phyloP scores from a whole-genome alignment of 2,329 filamentous ascomycete genomes.

The Calonectria pseudoturangicola region DNA sequence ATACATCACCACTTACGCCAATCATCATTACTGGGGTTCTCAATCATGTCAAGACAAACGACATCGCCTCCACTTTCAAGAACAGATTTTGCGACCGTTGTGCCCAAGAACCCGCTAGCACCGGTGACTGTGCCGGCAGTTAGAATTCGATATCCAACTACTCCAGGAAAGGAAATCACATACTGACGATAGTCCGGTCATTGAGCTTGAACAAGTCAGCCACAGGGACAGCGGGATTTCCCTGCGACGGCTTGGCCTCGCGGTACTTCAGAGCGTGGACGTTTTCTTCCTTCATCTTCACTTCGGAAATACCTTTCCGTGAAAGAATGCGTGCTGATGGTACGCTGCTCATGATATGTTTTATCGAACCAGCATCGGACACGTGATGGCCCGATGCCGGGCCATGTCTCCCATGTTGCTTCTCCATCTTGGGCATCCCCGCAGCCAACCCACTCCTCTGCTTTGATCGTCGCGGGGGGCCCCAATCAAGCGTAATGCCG shows the following conservation, averaged over 20 bases:
- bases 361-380: constrained; percentile 1
- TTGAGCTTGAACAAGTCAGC: constrained; percentile 4
- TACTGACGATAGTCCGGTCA: constrained; percentile 5
- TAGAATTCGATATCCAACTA: neutral
- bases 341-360: neutral
- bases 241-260: constrained; percentile 28
- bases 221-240: neutral
- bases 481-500: constrained; percentile 10
- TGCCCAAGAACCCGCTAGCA: constrained; percentile 10
- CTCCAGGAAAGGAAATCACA: neutral
- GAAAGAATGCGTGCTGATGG: neutral
- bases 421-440: constrained; percentile 16
- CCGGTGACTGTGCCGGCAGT: neutral
- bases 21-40: constrained; percentile 5
- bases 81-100: constrained; percentile 2
- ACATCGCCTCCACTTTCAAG: constrained; percentile 13
- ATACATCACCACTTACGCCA: neutral
- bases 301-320: neutral
- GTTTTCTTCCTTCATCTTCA: constrained; percentile 3
- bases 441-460: constrained; percentile 3
- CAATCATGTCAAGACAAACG: constrained; percentile 13
- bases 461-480: too few species aligned
- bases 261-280: constrained; percentile 29
- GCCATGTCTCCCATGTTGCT: neutral
- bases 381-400: constrained; percentile 15